Evolutionary conservation across 2,329 filamentous ascomycete genomes (phyloP), one percentile per base, ranked within the genome.

Genomic region (Hymenoscyphus repandus): DNA sequence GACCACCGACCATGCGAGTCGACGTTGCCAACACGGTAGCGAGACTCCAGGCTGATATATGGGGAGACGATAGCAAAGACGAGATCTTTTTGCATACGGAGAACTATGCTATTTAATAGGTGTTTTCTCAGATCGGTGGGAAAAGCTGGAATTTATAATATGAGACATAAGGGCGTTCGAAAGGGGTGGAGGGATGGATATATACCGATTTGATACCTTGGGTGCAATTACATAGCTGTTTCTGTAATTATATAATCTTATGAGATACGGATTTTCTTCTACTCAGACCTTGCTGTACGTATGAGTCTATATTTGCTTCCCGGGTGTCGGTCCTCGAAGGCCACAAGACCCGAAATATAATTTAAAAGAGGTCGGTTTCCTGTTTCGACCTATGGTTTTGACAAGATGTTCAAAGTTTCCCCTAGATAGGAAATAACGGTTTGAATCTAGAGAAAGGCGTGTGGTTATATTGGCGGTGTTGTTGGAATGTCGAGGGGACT

Each of bases 31-130:
- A 82, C 58, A 87, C 88, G 0, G 89, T 96, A 20, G 92, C 92
- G 2, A 74, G 79, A 51, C 71, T 96, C 62, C 92, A 97, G 75
- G 80, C 80, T 22, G 82, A 85, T 68, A 90, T 97, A 45, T 90
- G 89, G 86, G 83, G 79, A 5, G 85, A 90, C 60, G 80, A 84
- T 32, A 78, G 79, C 61, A 79, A 86, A 42, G 91, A 96, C 65
- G 92, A 96, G 77, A 87, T 97, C 49, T 96, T 91, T 68, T 70
- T 96, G 67, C 92, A 96, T 72, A 88, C 91, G 3, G 92, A 97
- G 75, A 96, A 96, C 68, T 96, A 96, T 72, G 88, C 90, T 46
- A 75, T 96, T 55, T 96, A 69, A 57, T 45, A 13, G n/a, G 20
- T 15, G 18, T 17, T 4, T 15, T 5, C 17, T 12, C 6, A 30